Conservation (phyloP, 192 early-diverging fungal genomes). For the Phycomyces nitens region DNA sequence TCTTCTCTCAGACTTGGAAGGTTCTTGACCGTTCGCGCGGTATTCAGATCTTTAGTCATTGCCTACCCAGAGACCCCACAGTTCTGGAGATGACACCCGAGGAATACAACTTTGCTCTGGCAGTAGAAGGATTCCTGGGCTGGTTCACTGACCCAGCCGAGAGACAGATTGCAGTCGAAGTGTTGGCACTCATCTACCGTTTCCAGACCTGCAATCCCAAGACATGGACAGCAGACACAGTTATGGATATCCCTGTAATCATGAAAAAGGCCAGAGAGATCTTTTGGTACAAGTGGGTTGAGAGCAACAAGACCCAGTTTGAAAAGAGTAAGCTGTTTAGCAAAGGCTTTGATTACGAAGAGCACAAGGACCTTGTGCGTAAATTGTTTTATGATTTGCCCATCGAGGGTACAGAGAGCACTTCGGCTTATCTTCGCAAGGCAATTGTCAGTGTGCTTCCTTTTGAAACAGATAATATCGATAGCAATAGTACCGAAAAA, state of each 20-base stretch:
- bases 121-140: conserved; percentile 71
- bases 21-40: conserved; percentile 62
- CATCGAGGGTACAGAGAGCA: conserved; percentile 55
- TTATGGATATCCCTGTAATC: conserved; percentile 57
- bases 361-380: conserved; percentile 60
- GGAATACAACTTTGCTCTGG: conserved; percentile 82
- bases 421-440: conserved; percentile 59
- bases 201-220: conserved; percentile 66
- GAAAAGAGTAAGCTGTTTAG: conserved; percentile 7
- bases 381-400: conserved; percentile 79
- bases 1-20: conserved; percentile 76
- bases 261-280: conserved; percentile 61
- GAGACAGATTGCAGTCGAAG: conserved; percentile 72
- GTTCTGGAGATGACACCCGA: conserved; percentile 80
- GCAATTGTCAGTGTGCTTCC: conserved; percentile 42
- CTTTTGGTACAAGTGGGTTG: conserved; percentile 72
- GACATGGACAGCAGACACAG: conserved; percentile 38
- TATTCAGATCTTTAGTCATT: conserved; percentile 55
- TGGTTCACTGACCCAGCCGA: conserved; percentile 76
- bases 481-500: background rate
- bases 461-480: background rate
- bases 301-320: conserved; percentile 37
- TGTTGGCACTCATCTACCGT: conserved; percentile 63
- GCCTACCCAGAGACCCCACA: conserved; percentile 70
- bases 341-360: conserved; percentile 49